These are phyloP conservation scores for Jamesozyma lodderae DNA, from an alignment of 805 yeast genomes.

Conservation along the genomic window DNA sequence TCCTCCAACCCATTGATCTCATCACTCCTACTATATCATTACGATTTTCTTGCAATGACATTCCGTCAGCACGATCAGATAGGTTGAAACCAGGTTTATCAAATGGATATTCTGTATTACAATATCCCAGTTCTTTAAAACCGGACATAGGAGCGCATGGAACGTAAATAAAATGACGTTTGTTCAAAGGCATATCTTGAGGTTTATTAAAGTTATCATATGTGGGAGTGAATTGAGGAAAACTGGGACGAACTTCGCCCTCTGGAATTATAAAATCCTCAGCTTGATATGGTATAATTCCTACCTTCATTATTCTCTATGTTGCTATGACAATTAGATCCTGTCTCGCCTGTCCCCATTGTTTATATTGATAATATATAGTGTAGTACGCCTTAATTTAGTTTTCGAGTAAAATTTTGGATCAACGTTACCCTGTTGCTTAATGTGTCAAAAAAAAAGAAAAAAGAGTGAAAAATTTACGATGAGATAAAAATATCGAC, in stretches of 20 bases:
- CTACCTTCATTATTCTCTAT: constrained; percentile 18
- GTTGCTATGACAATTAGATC: too few species aligned
- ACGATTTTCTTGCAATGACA: constrained; percentile 33
- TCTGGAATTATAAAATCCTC: constrained; percentile 17
- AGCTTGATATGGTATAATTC: constrained; percentile 24
- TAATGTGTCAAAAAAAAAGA: too few species aligned
- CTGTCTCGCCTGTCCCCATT: too few species aligned
- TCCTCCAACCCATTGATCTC: constrained; percentile 69
- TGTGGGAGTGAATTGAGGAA: constrained; percentile 17
- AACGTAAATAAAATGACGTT: constrained; percentile 70
- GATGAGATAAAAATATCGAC: too few species aligned
- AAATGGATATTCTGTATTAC: constrained; percentile 70
- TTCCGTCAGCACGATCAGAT: constrained; percentile 56
- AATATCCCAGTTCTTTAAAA: constrained; percentile 49
- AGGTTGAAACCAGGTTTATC: constrained; percentile 21
- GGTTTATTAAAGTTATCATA: constrained; percentile 19
- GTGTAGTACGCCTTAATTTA: too few species aligned
- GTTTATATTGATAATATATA: too few species aligned
- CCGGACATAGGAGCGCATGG: constrained; percentile 66
- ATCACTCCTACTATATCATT: constrained; percentile 37
- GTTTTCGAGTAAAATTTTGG: too few species aligned
- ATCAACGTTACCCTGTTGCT: too few species aligned
- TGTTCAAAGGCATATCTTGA: constrained; percentile 77
- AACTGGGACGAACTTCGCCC: constrained; percentile 13
- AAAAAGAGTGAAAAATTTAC: too few species aligned